Evolutionary conservation across 2,329 filamentous ascomycete genomes (phyloP).

Genomic region (Fusarium sp.): DNA sequence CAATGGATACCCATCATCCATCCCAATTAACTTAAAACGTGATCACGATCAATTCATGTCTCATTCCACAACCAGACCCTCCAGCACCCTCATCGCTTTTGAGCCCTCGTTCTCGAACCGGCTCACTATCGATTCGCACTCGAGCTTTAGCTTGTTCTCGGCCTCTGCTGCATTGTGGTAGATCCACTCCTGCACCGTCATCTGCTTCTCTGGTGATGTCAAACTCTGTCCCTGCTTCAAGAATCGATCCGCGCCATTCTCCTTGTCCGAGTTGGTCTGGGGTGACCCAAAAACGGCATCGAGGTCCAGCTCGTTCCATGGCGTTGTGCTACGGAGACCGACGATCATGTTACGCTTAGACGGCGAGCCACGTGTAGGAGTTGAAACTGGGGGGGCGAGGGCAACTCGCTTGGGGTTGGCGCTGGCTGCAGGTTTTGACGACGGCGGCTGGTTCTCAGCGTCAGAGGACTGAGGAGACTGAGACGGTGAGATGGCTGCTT

Average conservation of each 20-base stretch:
- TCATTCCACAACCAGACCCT: constrained; percentile 73
- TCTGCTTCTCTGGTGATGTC: constrained; percentile 81
- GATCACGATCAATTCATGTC: constrained; percentile 15
- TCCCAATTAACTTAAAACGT: background rate
- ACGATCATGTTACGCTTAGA: constrained; percentile 70
- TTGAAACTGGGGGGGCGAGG: constrained; percentile 59
- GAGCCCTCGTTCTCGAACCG: constrained; percentile 86
- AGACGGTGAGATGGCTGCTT: constrained; percentile 70
- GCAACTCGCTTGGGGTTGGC: constrained; percentile 59
- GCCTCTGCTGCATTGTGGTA: constrained; percentile 82
- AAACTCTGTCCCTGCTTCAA: constrained; percentile 70
- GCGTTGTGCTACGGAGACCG: constrained; percentile 65
- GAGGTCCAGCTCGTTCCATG: constrained; percentile 82
- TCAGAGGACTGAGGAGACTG: constrained; percentile 81
- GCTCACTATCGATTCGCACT: constrained; percentile 86
- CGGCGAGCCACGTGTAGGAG: constrained; percentile 66
- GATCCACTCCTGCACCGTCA: constrained; percentile 97
- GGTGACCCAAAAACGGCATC: constrained; percentile 74
- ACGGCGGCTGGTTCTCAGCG: constrained; percentile 82
- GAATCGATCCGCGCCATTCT: constrained; percentile 63
- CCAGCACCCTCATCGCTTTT: constrained; percentile 80
- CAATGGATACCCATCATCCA: background rate
- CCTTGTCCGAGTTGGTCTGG: constrained; percentile 58
- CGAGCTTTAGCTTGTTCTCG: constrained; percentile 80
- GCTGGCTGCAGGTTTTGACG: constrained; percentile 67